A percentile compares a stretch with the other conserved stretches of the same genome.
Conservation (phyloP, 2,329 filamentous ascomycete species). For the Ophiognomonia clavigignenti-juglandacearum region DNA sequence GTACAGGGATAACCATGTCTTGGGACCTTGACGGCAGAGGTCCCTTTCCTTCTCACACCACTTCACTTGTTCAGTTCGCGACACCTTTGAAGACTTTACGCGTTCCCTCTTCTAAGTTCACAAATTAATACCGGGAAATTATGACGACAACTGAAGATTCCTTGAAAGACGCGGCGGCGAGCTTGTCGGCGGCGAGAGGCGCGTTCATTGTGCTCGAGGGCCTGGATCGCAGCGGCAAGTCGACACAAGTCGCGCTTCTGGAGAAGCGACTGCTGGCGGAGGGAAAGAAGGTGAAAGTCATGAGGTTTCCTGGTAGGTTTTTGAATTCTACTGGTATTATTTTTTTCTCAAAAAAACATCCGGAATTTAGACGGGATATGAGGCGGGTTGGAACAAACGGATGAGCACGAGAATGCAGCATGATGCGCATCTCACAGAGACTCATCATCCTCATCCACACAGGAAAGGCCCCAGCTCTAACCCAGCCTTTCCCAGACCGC, state of each 20-base stretch:
- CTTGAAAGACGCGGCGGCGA: too few relatives aligned
- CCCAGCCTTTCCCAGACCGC: conserved; percentile 51
- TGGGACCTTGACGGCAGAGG: too few relatives aligned
- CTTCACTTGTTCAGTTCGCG: too few relatives aligned
- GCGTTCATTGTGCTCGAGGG: conserved; percentile 83
- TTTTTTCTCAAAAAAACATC: neutral
- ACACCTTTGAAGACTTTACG: too few relatives aligned
- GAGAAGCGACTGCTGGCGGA: conserved; percentile 47
- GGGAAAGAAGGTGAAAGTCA: conserved; percentile 44
- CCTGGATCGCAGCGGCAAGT: conserved; percentile 86
- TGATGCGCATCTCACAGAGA: neutral
- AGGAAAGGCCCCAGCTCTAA: neutral
- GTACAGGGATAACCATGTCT: too few relatives aligned
- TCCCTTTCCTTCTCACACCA: too few relatives aligned
- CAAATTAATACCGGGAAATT: too few relatives aligned
- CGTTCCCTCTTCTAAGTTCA: too few relatives aligned
- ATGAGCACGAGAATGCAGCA: neutral
- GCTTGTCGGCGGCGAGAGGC: conserved; percentile 40
- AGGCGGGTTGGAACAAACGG: too few relatives aligned
- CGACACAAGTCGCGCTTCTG: conserved; percentile 76
- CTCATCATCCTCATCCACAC: neutral
- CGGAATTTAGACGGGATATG: neutral
- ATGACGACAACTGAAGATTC: too few relatives aligned
- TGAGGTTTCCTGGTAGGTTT: conserved; percentile 52
- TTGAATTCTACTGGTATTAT: neutral